These are phyloP conservation scores for Leishmania tropica DNA, from an alignment of 208 protist species.

Conservation along the genomic window DNA sequence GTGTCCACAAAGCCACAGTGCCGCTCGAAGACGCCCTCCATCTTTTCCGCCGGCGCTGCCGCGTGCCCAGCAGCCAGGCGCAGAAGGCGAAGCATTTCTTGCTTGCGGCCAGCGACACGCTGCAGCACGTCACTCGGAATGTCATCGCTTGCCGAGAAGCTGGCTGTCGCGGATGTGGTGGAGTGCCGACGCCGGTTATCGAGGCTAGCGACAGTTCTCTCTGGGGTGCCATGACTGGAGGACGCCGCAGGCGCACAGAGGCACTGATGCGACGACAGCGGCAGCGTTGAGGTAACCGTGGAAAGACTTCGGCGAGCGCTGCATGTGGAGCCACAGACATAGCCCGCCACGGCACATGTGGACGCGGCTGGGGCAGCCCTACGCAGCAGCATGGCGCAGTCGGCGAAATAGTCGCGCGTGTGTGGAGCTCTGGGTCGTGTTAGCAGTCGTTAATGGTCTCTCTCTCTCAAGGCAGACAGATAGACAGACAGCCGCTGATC, in stretches of 20 bases:
- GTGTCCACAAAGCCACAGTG: conserved; percentile 14
- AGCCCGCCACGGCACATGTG: not conserved
- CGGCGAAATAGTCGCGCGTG: not conserved
- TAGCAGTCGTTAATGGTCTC: not conserved
- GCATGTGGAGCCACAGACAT: not conserved
- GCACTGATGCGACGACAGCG: not conserved
- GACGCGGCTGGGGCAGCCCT: not conserved
- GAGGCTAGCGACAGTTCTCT: not conserved
- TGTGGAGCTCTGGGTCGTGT: not conserved
- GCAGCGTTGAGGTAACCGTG: not conserved
- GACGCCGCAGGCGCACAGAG: not conserved
- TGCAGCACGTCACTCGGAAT: conserved; percentile 6
- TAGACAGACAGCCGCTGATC: not conserved
- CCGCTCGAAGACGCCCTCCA: conserved; percentile 11
- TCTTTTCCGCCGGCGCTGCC: conserved; percentile 2
- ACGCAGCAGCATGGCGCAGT: conserved; percentile 1
- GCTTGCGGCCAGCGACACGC: conserved; percentile 9
- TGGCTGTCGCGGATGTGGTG: not conserved
- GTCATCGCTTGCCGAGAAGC: not conserved
- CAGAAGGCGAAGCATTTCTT: conserved; percentile 22
- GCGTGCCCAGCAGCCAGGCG: conserved; percentile 9
- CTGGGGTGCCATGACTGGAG: not conserved
- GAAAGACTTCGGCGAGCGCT: not conserved
- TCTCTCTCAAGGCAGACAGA: not conserved
- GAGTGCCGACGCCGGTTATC: not conserved